phyloP scores from a whole-genome alignment of 495 filamentous ascomycete genomes.

The Pseudoneurospora amorphoporcata region DNA sequence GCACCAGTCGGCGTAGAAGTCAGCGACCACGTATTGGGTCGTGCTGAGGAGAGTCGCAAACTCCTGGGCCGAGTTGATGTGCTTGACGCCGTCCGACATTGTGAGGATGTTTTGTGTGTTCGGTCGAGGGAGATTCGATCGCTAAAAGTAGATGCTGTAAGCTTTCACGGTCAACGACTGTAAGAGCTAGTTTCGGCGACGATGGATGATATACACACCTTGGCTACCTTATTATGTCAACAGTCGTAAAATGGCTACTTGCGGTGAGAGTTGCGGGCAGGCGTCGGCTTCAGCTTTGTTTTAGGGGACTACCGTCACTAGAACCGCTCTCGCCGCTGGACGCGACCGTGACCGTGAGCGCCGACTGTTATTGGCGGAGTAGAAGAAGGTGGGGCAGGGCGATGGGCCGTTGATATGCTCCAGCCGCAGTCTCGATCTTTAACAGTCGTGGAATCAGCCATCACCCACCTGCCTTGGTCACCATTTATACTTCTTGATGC shows the following conservation, averaged over 20 bases:
- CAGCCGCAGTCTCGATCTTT: neutral
- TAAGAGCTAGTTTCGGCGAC: neutral
- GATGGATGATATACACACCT: neutral
- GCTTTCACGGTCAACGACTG: neutral
- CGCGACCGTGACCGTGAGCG: neutral
- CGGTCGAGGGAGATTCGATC: neutral
- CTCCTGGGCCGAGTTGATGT: conserved; percentile 28
- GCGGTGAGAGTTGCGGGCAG: neutral
- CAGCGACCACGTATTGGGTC: conserved; percentile 35
- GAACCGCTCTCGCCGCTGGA: neutral
- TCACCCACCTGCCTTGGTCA: neutral
- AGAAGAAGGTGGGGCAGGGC: neutral
- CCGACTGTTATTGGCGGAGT: neutral
- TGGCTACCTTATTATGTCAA: neutral
- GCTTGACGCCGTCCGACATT: conserved; percentile 20
- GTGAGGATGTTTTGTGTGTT: neutral
- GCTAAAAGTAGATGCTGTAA: neutral
- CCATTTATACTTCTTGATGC: neutral
- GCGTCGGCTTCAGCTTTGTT: neutral
- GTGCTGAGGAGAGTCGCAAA: conserved; percentile 29
- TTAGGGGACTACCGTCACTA: neutral
- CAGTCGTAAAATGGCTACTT: neutral
- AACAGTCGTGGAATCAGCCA: neutral
- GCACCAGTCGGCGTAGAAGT: conserved; percentile 59
- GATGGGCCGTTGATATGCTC: neutral